phyloP scores from a whole-genome alignment of 2,329 filamentous ascomycete genomes.

The Alternaria panax region DNA sequence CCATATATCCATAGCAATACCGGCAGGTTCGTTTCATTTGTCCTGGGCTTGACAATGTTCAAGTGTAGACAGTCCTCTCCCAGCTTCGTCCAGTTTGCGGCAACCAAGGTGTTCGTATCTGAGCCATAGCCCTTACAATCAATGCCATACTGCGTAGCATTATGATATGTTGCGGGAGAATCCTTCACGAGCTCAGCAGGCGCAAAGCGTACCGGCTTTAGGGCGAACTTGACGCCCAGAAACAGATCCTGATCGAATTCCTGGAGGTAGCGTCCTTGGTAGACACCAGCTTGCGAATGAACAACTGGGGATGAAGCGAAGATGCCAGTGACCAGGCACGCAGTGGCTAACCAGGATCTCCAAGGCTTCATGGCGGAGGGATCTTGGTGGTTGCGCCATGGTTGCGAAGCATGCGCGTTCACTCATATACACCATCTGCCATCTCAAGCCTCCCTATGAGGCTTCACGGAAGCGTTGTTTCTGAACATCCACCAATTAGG shows the following conservation, averaged over 20 bases:
- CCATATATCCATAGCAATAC: conserved; percentile 47
- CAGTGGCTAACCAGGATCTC: background rate
- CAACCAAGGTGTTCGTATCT: conserved; percentile 34
- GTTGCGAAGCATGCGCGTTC: background rate
- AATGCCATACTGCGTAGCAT: conserved; percentile 35
- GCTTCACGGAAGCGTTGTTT: background rate
- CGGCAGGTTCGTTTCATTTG: conserved; percentile 29
- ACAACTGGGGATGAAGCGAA: conserved; percentile 18
- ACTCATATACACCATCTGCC: background rate
- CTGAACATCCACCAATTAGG: conserved; percentile 4
- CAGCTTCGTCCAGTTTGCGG: conserved; percentile 31
- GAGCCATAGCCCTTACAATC: conserved; percentile 40
- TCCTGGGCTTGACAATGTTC: conserved; percentile 43
- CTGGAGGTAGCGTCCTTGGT: conserved; percentile 36
- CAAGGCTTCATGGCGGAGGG: conserved; percentile 8
- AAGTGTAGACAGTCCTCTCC: conserved; percentile 57
- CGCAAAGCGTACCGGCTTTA: conserved; percentile 36
- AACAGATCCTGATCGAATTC: conserved; percentile 42
- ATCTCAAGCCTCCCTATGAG: background rate
- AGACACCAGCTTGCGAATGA: conserved; percentile 35
- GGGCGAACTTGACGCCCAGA: conserved; percentile 42
- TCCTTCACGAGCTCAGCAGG: conserved; percentile 27
- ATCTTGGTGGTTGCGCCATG: background rate
- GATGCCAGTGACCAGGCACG: background rate
- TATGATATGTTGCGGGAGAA: conserved; percentile 21